Evolutionary conservation across 176 grass and related monocot species (phyloP).

Genomic region (Avena sativa): DNA sequence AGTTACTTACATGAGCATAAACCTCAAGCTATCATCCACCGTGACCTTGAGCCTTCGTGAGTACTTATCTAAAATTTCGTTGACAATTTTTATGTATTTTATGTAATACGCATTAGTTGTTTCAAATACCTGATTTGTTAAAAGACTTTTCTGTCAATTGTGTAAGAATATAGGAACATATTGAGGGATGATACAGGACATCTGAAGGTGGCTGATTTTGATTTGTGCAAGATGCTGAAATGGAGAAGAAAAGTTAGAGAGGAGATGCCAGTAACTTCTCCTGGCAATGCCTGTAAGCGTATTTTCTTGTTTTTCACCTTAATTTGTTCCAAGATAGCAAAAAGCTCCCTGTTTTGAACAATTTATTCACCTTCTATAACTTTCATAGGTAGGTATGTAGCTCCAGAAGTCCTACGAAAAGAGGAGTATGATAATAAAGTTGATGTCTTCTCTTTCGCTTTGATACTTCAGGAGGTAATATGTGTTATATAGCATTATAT

Average conservation of each 20-base stretch:
- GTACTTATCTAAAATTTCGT: conserved; percentile 40
- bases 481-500: conserved; percentile 24
- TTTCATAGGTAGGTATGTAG: conserved; percentile 85
- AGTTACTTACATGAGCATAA: conserved; percentile 96
- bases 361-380: not conserved
- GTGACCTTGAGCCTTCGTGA: conserved; percentile 99
- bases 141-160: conserved; percentile 41
- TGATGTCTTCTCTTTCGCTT: conserved; percentile 94
- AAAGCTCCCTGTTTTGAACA: not conserved
- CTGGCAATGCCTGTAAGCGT: conserved; percentile 74
- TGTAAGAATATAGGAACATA: conserved; percentile 89
- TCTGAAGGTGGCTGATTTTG: conserved; percentile 98
- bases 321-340: not conserved
- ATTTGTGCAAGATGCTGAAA: conserved; percentile 87
- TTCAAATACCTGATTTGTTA: conserved; percentile 48
- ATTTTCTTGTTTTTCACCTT: conserved; percentile 13
- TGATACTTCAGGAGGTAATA: conserved; percentile 93
- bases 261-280: conserved; percentile 65
- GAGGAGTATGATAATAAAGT: conserved; percentile 95
- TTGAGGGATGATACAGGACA: conserved; percentile 92
- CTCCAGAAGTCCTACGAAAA: conserved; percentile 87
- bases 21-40: conserved; percentile 92
- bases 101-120: conserved; percentile 1
- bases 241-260: conserved; percentile 84
- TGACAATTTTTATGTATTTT: not conserved